These are phyloP conservation scores for Raphanus hybrid DNA, from an alignment of 441 rosid genomes.

Conservation along the genomic window DNA sequence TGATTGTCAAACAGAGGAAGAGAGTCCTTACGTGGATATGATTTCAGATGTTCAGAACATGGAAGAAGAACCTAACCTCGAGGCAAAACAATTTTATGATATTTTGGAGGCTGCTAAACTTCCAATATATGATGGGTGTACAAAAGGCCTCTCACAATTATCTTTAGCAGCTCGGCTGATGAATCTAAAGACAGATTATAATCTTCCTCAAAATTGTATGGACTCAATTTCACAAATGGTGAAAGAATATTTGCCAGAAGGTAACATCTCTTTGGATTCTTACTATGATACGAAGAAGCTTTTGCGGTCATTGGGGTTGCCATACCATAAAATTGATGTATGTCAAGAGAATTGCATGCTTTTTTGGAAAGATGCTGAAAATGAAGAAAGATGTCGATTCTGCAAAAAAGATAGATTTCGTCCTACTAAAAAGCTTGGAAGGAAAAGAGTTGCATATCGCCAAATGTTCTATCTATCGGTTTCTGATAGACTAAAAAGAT, in stretches of 20 bases:
- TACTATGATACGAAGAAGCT: constrained; percentile 6
- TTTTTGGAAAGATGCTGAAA: constrained; percentile 1
- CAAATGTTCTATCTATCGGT: constrained; percentile 1
- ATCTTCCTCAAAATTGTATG: neutral
- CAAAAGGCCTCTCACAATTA: neutral
- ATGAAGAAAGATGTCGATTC: neutral
- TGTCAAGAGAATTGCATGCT: constrained; percentile 1
- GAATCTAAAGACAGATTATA: constrained; percentile 4
- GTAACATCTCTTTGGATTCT: neutral
- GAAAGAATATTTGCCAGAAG: neutral
- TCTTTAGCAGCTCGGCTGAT: neutral
- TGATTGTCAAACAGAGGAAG: neutral
- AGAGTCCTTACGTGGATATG: neutral
- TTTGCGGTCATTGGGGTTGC: neutral
- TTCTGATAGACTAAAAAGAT: neutral
- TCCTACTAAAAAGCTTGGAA: constrained; percentile 4
- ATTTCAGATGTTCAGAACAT: constrained; percentile 5
- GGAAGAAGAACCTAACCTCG: neutral
- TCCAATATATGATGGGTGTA: neutral
- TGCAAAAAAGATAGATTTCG: neutral
- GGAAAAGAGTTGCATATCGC: constrained; percentile 1
- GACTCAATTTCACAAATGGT: neutral
- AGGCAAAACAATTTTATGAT: neutral
- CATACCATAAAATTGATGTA: neutral
- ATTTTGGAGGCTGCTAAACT: neutral